Evolutionary conservation across 169 alveolate genomes (phyloP).

Genomic region (Plasmodium billcollinsi): DNA sequence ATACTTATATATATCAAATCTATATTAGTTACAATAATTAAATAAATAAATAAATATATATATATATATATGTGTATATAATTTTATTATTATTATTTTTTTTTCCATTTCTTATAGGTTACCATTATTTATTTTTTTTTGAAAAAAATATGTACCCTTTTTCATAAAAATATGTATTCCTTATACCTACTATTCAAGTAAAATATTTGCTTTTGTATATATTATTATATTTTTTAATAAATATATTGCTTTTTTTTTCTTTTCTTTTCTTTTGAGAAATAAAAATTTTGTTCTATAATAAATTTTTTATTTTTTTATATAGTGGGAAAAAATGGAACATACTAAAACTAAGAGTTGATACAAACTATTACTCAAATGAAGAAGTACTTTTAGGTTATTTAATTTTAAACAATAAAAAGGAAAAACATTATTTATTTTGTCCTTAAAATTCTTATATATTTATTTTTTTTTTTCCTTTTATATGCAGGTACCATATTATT

Average conservation of each 20-base stretch:
- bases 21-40: no score
- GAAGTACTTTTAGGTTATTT: constrained; percentile 57
- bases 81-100: no score
- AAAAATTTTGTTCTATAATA: background rate
- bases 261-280: no score
- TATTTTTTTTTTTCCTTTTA: background rate
- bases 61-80: no score
- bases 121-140: constrained; percentile 33
- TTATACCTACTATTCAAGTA: constrained; percentile 58
- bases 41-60: no score
- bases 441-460: background rate
- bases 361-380: constrained; percentile 58
- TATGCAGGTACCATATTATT: constrained; percentile 46
- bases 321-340: constrained; percentile 76
- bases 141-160: constrained; percentile 20
- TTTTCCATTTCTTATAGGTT: constrained; percentile 8
- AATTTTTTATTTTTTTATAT: background rate
- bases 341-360: constrained; percentile 54
- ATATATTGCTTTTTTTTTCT: background rate
- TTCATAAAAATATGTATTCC: constrained; percentile 60
- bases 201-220: background rate
- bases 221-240: background rate
- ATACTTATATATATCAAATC: no score
- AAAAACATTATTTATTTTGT: background rate
- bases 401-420: background rate